These are phyloP conservation scores for Botryobasidium botryosum DNA, from an alignment of 768 basidiomycete genomes.

Conservation along the genomic window DNA sequence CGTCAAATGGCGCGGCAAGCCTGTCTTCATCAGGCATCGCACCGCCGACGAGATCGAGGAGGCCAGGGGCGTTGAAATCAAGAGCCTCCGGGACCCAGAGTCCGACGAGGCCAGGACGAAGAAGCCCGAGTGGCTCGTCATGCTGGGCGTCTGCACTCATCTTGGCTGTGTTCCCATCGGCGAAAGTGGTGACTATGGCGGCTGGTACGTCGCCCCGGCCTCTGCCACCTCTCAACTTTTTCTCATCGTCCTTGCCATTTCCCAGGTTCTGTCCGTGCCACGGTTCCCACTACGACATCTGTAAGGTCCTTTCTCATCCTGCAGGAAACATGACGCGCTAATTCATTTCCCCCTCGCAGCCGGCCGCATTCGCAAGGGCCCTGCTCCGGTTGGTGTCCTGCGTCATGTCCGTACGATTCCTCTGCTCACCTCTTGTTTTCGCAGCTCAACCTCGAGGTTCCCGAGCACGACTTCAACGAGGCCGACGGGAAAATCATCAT, in stretches of 20 bases:
- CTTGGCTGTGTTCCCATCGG: conserved; percentile 98
- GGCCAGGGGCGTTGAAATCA: conserved; percentile 72
- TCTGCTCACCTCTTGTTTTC: conserved; percentile 9
- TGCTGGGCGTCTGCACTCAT: conserved; percentile 91
- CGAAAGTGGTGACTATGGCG: conserved; percentile 91
- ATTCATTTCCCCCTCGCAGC: conserved; percentile 29
- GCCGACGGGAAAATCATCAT: conserved; percentile 73
- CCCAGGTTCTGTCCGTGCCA: conserved; percentile 97
- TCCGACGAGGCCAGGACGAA: conserved; percentile 74
- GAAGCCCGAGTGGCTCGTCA: conserved; percentile 92
- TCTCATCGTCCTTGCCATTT: background rate
- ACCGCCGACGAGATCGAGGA: conserved; percentile 84
- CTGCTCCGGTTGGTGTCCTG: conserved; percentile 64
- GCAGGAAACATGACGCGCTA: conserved; percentile 3
- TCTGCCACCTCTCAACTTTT: background rate
- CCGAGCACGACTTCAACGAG: conserved; percentile 74
- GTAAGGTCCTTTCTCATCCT: conserved; percentile 25
- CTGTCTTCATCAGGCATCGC: conserved; percentile 96
- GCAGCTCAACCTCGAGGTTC: conserved; percentile 88
- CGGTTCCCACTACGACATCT: conserved; percentile 97
- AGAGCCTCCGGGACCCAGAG: conserved; percentile 81
- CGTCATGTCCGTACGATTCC: background rate
- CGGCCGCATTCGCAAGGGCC: conserved; percentile 89
- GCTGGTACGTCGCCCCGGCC: conserved; percentile 46
- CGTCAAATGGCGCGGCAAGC: conserved; percentile 99